A percentile compares a stretch with the other conserved stretches of the same genome.
Conservation (phyloP, 495 filamentous ascomycete species). For the Penicillium goetzii region DNA sequence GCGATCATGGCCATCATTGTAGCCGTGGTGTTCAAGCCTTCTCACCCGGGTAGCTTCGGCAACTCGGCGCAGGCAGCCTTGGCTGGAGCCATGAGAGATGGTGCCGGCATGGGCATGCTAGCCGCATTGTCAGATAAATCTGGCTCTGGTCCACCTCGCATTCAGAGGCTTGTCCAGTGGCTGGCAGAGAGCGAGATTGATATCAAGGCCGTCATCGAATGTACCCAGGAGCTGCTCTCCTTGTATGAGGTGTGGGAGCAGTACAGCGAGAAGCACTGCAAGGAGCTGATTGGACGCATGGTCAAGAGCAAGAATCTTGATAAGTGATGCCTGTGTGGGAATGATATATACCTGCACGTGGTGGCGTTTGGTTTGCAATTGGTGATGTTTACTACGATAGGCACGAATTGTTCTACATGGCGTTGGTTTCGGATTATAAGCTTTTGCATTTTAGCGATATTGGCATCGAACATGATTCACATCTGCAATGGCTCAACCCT, state of each 20-base stretch:
- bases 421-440: background rate
- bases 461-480: background rate
- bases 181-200: slow-evolving; percentile 92
- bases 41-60: slow-evolving; percentile 47
- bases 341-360: slow-evolving; percentile 3
- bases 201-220: slow-evolving; percentile 89
- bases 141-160: slow-evolving; percentile 44
- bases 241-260: slow-evolving; percentile 92
- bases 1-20: slow-evolving; percentile 89
- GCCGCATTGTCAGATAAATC: slow-evolving; percentile 42
- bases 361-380: background rate
- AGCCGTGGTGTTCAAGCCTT: slow-evolving; percentile 73
- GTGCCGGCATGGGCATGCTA: slow-evolving; percentile 45
- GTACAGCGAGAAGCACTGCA: slow-evolving; percentile 82
- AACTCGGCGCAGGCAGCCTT: slow-evolving; percentile 44
- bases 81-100: slow-evolving; percentile 47
- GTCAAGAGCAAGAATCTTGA: slow-evolving; percentile 83
- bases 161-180: slow-evolving; percentile 80
- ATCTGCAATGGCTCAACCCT: background rate
- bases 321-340: slow-evolving; percentile 50
- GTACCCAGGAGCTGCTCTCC: slow-evolving; percentile 92
- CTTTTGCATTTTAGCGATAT: background rate
- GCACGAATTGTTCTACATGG: background rate
- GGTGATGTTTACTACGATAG: background rate
- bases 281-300: slow-evolving; percentile 78